Conservation (phyloP, 768 basidiomycete species). For the Polyporus arcularius region DNA sequence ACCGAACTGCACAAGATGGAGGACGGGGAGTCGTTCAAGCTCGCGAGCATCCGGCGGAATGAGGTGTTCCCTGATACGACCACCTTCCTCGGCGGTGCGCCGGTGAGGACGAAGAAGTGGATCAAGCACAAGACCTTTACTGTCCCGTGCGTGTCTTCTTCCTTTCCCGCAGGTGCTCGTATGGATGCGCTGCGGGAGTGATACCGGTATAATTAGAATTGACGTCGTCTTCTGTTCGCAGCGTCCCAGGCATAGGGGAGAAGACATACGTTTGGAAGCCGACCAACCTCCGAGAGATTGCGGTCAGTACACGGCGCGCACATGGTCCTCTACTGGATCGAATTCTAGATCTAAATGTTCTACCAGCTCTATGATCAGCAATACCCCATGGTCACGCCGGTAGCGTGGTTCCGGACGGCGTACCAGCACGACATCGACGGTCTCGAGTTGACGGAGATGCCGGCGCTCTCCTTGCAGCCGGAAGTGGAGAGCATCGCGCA, state of each 20-base stretch:
- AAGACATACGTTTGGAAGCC: constrained; percentile 7
- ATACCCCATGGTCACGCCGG: background rate
- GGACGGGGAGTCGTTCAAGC: no score
- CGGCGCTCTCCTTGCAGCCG: constrained; percentile 1
- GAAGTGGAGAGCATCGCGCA: constrained; percentile 3
- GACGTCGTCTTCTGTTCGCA: background rate
- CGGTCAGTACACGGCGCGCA: background rate
- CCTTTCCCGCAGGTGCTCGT: background rate
- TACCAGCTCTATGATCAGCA: constrained; percentile 1
- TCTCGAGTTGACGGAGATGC: background rate
- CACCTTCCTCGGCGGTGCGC: background rate
- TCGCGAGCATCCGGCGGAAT: constrained; percentile 1
- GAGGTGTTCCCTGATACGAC: constrained; percentile 6
- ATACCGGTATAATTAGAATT: no score
- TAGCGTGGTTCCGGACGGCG: constrained; percentile 7
- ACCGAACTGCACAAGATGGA: no score
- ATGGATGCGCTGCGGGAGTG: no score
- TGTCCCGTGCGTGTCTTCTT: background rate
- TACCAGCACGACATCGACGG: background rate
- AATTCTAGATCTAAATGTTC: no score
- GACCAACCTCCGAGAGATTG: constrained; percentile 1
- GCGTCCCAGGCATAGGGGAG: background rate
- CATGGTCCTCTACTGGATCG: no score
- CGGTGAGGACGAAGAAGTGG: constrained; percentile 2
- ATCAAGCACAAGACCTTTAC: constrained; percentile 2